Evolutionary conservation across 768 basidiomycete genomes (phyloP).

Genomic region (Gymnopilus dilepis): DNA sequence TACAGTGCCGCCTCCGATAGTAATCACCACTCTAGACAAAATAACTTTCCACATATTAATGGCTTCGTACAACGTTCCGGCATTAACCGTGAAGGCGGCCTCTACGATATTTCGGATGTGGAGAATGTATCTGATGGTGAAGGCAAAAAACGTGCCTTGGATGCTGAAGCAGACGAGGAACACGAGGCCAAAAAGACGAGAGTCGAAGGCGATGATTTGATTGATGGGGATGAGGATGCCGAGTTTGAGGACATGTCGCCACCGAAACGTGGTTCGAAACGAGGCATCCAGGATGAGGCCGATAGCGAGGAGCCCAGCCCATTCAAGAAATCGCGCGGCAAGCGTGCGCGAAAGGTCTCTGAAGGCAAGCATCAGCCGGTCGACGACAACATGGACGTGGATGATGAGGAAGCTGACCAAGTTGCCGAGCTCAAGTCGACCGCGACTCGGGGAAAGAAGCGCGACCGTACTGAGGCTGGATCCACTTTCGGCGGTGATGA

Average conservation of each 20-base stretch:
- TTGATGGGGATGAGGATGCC: conserved; percentile 54
- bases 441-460: conserved; percentile 69
- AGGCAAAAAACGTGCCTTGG: conserved; percentile 46
- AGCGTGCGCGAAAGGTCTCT: conserved; percentile 61
- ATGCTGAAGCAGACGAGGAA: conserved; percentile 48
- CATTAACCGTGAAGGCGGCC: conserved; percentile 23
- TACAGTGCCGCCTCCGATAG: not conserved
- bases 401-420: conserved; percentile 51
- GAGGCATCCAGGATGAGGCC: conserved; percentile 47
- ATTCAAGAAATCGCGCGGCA: conserved; percentile 49
- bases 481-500: conserved; percentile 74
- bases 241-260: conserved; percentile 38
- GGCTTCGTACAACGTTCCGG: conserved; percentile 9
- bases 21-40: conserved; percentile 1
- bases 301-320: conserved; percentile 48
- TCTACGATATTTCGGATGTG: conserved; percentile 17
- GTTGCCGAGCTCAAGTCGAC: conserved; percentile 41
- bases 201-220: conserved; percentile 52
- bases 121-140: conserved; percentile 21
- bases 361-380: conserved; percentile 43
- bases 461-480: conserved; percentile 75
- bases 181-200: conserved; percentile 58
- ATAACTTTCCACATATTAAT: conserved; percentile 7
- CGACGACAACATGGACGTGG: conserved; percentile 48
- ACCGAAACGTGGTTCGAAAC: conserved; percentile 53